These are phyloP conservation scores for Verbena officinalis DNA, from an alignment of 257 asterid species.

Conservation along the genomic window DNA sequence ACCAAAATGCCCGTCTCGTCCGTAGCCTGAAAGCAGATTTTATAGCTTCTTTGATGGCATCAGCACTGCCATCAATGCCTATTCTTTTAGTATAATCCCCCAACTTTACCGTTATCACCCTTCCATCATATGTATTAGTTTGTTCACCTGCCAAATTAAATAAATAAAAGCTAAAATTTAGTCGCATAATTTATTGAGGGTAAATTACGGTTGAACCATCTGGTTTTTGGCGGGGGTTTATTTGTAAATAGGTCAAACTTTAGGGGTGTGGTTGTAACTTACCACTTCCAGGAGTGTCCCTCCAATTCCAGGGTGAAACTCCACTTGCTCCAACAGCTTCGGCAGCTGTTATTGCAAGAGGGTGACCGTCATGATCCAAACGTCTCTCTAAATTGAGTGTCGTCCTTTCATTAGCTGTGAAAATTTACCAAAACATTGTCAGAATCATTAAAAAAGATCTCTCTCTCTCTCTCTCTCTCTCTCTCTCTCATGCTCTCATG, in stretches of 20 bases:
- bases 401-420: slow-evolving; percentile 73
- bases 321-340: slow-evolving; percentile 84
- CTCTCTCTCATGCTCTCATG: background rate
- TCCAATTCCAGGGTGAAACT: slow-evolving; percentile 96
- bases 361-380: slow-evolving; percentile 87
- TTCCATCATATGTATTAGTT: slow-evolving; percentile 59
- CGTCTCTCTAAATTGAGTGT: slow-evolving; percentile 72
- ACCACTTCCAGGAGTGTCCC: slow-evolving; percentile 86
- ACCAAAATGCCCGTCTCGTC: slow-evolving; percentile 89
- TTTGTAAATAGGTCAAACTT: too few species aligned
- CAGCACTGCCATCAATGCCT: slow-evolving; percentile 78
- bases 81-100: slow-evolving; percentile 73
- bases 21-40: slow-evolving; percentile 78
- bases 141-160: slow-evolving; percentile 66
- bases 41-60: slow-evolving; percentile 84
- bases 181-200: background rate
- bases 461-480: background rate
- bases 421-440: slow-evolving; percentile 14
- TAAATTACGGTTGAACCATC: too few species aligned
- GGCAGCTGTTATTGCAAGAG: slow-evolving; percentile 84
- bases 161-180: slow-evolving; percentile 5
- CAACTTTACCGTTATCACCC: slow-evolving; percentile 79
- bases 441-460: background rate
- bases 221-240: too few species aligned
- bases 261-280: slow-evolving; percentile 20